A percentile compares a stretch with the other conserved stretches of the same genome.
Evolutionary conservation across 208 protist genomes (phyloP).

Genomic region (Leishmania amazonensis): DNA sequence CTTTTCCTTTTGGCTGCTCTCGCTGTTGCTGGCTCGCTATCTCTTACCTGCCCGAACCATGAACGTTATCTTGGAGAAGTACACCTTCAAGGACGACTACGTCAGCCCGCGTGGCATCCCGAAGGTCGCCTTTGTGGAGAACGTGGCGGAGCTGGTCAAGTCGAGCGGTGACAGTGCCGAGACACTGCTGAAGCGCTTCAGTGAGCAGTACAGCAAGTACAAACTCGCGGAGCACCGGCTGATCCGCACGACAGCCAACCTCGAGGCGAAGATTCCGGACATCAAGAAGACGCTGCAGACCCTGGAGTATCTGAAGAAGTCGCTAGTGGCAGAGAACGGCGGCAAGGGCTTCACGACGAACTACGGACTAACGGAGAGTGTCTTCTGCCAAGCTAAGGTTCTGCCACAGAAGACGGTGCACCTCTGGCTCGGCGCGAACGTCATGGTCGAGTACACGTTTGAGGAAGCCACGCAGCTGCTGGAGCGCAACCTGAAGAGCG

Average conservation of each 20-base stretch:
- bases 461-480: constrained; percentile 94
- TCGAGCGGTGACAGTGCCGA: constrained; percentile 77
- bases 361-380: constrained; percentile 89
- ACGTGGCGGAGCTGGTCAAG: constrained; percentile 80
- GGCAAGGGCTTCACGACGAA: constrained; percentile 64
- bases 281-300: constrained; percentile 93
- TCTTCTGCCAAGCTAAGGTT: constrained; percentile 89
- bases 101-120: constrained; percentile 88
- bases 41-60: neutral
- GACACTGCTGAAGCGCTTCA: constrained; percentile 82
- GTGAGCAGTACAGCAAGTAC: constrained; percentile 93
- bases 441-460: constrained; percentile 97
- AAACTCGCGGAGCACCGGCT: constrained; percentile 93
- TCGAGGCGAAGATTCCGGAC: constrained; percentile 92
- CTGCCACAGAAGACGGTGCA: constrained; percentile 85
- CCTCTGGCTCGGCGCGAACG: constrained; percentile 96
- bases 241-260: constrained; percentile 76
- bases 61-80: constrained; percentile 49
- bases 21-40: neutral
- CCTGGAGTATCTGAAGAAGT: constrained; percentile 85
- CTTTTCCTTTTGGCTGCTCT: neutral
- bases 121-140: constrained; percentile 82
- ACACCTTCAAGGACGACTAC: constrained; percentile 89
- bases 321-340: constrained; percentile 33
- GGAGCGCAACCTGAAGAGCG: constrained; percentile 85